Percentiles rank a stretch among this genome's conserved stretches.
These are phyloP conservation scores for Didymella lethalis DNA, from an alignment of 2,329 filamentous ascomycete species.

Conservation along the genomic window DNA sequence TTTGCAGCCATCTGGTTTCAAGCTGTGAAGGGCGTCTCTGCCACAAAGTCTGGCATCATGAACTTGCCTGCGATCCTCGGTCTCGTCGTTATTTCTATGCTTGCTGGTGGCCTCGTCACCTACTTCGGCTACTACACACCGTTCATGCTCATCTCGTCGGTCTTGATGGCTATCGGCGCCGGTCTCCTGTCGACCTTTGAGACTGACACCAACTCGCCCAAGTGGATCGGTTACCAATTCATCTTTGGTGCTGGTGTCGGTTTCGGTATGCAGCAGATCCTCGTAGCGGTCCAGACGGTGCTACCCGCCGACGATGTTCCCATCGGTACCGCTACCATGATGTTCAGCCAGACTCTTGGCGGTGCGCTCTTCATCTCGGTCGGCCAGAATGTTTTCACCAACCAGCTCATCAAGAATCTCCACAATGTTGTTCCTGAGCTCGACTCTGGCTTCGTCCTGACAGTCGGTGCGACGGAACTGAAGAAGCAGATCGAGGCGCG, in stretches of 20 bases:
- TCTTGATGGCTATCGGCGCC: slow-evolving; percentile 57
- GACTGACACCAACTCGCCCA: slow-evolving; percentile 46
- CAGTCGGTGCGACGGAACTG: slow-evolving; percentile 66
- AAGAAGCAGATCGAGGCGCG: slow-evolving; percentile 59
- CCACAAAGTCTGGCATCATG: slow-evolving; percentile 58
- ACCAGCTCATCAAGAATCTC: slow-evolving; percentile 56
- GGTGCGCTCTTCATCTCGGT: slow-evolving; percentile 60
- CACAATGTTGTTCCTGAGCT: slow-evolving; percentile 50
- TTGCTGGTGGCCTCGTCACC: slow-evolving; percentile 52
- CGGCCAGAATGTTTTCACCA: slow-evolving; percentile 60
- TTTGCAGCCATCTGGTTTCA: slow-evolving; percentile 57
- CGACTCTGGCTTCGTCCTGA: slow-evolving; percentile 53
- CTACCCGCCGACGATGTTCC: slow-evolving; percentile 55
- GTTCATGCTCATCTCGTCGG: slow-evolving; percentile 54
- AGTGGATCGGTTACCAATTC: slow-evolving; percentile 54
- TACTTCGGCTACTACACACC: slow-evolving; percentile 59
- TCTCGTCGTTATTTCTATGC: slow-evolving; percentile 55
- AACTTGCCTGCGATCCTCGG: slow-evolving; percentile 58
- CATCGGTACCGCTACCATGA: slow-evolving; percentile 58
- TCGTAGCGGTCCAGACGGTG: slow-evolving; percentile 57
- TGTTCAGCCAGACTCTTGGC: slow-evolving; percentile 59
- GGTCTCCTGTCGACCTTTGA: slow-evolving; percentile 57
- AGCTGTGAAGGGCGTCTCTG: slow-evolving; percentile 57
- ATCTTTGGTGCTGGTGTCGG: slow-evolving; percentile 55
- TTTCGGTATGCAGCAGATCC: slow-evolving; percentile 58